These are phyloP conservation scores for Cucurbita argyrosperma DNA, from an alignment of 306 rosid genomes.

Conservation along the genomic window DNA sequence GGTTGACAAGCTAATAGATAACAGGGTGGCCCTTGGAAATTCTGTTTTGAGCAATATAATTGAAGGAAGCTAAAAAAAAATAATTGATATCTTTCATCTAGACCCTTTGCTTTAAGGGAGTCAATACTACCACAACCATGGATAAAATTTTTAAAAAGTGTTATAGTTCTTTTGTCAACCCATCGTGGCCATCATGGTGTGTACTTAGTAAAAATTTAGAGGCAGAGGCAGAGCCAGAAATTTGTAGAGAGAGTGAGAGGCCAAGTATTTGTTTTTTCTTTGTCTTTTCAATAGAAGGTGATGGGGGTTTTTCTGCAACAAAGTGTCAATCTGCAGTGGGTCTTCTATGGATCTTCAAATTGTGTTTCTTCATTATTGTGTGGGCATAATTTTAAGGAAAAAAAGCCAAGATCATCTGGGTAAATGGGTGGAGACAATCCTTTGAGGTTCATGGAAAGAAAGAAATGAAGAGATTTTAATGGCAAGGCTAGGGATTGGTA, in stretches of 20 bases:
- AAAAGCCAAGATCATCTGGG: background rate
- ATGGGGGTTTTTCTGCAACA: background rate
- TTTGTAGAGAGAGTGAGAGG: background rate
- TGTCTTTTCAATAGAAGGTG: background rate
- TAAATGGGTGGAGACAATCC: background rate
- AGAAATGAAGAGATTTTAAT: background rate
- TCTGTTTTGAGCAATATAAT: background rate
- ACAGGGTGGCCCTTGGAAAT: background rate
- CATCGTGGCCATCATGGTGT: background rate
- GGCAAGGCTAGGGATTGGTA: background rate
- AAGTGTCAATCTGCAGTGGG: background rate
- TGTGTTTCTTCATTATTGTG: background rate
- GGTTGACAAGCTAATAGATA: background rate
- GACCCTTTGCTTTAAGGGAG: background rate
- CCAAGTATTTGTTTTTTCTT: background rate
- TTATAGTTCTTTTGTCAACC: background rate
- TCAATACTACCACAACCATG: background rate
- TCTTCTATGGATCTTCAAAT: background rate
- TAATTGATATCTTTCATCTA: background rate
- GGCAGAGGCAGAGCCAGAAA: background rate
- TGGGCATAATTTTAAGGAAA: background rate
- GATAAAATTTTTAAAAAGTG: background rate
- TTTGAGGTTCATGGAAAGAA: background rate
- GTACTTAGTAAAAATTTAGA: background rate
- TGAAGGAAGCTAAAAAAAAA: background rate